Base-by-base conservation (phyloP, 352 stramenopile species). In the Pythium dissotocum region DNA sequence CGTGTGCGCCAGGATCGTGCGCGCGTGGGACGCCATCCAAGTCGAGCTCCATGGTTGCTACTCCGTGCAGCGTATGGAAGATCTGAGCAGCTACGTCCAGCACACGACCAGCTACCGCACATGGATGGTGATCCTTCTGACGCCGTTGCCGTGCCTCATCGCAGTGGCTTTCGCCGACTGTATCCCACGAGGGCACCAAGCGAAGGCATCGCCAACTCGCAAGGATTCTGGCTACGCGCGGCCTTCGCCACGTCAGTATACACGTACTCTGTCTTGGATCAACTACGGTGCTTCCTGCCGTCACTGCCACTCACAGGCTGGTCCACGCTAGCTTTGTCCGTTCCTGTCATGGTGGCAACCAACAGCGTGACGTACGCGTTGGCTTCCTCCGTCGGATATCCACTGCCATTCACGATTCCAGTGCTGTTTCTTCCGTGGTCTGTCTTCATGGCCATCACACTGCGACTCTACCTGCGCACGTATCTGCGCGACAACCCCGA, bases 401-500 rank as follows among this genome's bases (percentile, higher is more conserved):
- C 77, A 8, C 42, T 83, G 13, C 71, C 77, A 6, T 85, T 82
- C 61, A 67, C 70, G n/a, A 28, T 77, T 4, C 53, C 74, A 6
- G 30, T 74, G 3, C 61, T 63, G 4, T 75, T 69, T 8, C 53
- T 65, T 0, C 44, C 68, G 8, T 82, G 69, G 66, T 73, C 66
- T 2, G 36, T 44, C 4, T 56, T 71, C 12, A 59, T 80, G 6
- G 36, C 63, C 6, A n/a, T 65, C 14, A 66, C 63, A 44, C 74
- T 80, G 28, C 55, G 24, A 2, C 36, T 63, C 21, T 69, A 60
- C n/a, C 81, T 77, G 18, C 63, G 70, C 0, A 10, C 35, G 6
- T 67, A 61, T 14, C 36, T 88, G 44, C 69, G 61, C 13, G 46
- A 51, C 14, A 67, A 79, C 42, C 28, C 40, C 0, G 46, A 42